Evolutionary conservation across 495 filamentous ascomycete species (phyloP).

Genomic region (Aspergillus hancockii): DNA sequence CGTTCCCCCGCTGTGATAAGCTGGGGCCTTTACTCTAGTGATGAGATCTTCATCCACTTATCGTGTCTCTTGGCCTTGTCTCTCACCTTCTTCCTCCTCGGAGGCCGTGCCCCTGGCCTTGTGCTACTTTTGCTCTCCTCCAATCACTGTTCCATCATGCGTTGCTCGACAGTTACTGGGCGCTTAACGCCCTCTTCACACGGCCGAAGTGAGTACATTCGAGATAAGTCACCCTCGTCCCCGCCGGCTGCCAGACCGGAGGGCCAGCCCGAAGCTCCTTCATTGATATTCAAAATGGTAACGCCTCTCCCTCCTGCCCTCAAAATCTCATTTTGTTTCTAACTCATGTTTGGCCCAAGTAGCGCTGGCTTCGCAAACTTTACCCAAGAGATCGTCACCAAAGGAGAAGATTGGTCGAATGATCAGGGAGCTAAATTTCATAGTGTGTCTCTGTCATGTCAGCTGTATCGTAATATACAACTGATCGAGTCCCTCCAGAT

Average conservation of each 20-base stretch:
- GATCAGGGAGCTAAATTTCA: not conserved
- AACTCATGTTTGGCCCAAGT: constrained; percentile 16
- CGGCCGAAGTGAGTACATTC: constrained; percentile 11
- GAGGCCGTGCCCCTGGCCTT: constrained; percentile 19
- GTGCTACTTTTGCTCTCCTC: constrained; percentile 14
- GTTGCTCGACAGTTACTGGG: constrained; percentile 27
- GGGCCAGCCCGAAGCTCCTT: constrained; percentile 13
- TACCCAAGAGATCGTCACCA: constrained; percentile 2
- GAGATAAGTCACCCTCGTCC: constrained; percentile 8
- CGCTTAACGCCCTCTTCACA: constrained; percentile 32
- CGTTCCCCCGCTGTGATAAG: constrained; percentile 39
- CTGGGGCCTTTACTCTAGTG: constrained; percentile 32
- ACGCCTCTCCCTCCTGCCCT: constrained; percentile 17
- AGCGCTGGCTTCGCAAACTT: constrained; percentile 36
- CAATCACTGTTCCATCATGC: constrained; percentile 32
- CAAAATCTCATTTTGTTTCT: constrained; percentile 14
- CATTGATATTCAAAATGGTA: constrained; percentile 40
- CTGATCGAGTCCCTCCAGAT: not conserved
- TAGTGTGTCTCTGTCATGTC: not conserved
- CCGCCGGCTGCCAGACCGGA: constrained; percentile 2
- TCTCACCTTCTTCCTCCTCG: constrained; percentile 7
- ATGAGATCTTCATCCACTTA: constrained; percentile 29
- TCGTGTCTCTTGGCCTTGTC: constrained; percentile 10
- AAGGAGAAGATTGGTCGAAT: not conserved
- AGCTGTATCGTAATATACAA: not conserved